Base-by-base conservation (phyloP, 495 filamentous ascomycete species). In the Daldinia caldariorum region DNA sequence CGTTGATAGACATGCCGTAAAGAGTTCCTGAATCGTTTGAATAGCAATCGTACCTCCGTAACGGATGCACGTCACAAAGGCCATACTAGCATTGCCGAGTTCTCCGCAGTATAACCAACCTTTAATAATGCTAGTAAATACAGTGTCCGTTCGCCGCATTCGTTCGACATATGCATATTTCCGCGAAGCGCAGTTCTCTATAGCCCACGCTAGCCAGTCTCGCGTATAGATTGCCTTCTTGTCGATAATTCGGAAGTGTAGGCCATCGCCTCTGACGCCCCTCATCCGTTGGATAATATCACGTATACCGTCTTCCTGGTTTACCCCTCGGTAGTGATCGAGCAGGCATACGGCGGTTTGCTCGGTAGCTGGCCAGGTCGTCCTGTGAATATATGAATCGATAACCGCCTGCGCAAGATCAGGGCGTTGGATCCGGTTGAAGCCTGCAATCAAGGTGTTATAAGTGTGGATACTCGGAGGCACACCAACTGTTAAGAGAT, bases 381-480 rank as follows among this genome's bases (percentile, higher is more conserved):
- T 84, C 18, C 76, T 63, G n/a, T 74, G 49, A n/a, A 90, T 68
- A 35, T 81, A 84, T 0, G 84, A 84, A 16, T 80, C 67, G n/a
- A 88, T 79, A n/a, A 91, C 83, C 20, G 75, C 69, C 35, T 86
- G 75, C 6, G 87, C 83, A 8, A 92, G 77, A 22, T 80, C 74
- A 66, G 83, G 76, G 38, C 83, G 80, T 51, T 81, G 76, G 13
- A 88, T 75, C 32, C 79, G 77, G 39, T 83, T 83, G 49, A 94
- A 86, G 31, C 82, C 81, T 13, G 80, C 70, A 16, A 94, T 84
- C 26, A 94, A 80, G 34, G 83, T 79, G 70, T 92, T 92, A 79
- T 89, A 93, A 10, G 88, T 93, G 35, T 84, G 72, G 14, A 89
- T 81, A 57, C 83, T 83, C 2, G 90, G 90, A 5, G 89, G 84